phyloP scores from a whole-genome alignment of 176 grass and related monocot genomes.

The Raddia guianensis region DNA sequence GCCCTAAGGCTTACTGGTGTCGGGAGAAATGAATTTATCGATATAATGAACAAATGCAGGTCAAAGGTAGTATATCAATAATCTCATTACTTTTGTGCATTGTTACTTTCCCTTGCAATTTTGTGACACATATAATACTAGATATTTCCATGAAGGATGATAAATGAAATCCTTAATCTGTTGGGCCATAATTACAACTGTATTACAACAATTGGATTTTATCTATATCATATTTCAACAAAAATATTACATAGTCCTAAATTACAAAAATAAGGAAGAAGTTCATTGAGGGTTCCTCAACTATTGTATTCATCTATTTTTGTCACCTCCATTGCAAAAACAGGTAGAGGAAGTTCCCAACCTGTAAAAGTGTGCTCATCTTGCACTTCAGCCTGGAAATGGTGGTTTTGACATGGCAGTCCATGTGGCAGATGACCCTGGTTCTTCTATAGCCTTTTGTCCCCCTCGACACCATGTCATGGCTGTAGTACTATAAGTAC shows the following conservation, averaged over 20 bases:
- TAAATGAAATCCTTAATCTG: neutral
- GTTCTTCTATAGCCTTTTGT: too few species aligned
- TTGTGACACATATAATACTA: conserved; percentile 12
- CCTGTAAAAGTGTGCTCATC: too few species aligned
- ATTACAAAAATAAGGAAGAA: neutral
- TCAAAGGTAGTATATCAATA: conserved; percentile 69
- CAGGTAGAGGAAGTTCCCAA: too few species aligned
- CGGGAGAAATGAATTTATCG: conserved; percentile 97
- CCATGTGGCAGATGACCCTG: too few species aligned
- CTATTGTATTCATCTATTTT: too few species aligned
- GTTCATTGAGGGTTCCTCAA: too few species aligned
- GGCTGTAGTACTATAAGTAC: too few species aligned
- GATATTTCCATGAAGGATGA: neutral
- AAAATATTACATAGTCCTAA: neutral
- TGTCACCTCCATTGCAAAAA: too few species aligned
- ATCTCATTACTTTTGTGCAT: conserved; percentile 18
- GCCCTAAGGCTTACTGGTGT: conserved; percentile 88
- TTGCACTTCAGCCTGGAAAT: too few species aligned
- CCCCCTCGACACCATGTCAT: too few species aligned
- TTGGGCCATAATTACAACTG: conserved; percentile 14
- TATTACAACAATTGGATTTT: conserved; percentile 1
- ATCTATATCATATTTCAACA: conserved; percentile 14
- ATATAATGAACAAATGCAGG: conserved; percentile 99
- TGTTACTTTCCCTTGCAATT: conserved; percentile 31
- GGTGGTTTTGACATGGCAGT: too few species aligned